These are phyloP conservation scores for Ogataea henricii DNA, from an alignment of 805 yeast species.

Conservation along the genomic window DNA sequence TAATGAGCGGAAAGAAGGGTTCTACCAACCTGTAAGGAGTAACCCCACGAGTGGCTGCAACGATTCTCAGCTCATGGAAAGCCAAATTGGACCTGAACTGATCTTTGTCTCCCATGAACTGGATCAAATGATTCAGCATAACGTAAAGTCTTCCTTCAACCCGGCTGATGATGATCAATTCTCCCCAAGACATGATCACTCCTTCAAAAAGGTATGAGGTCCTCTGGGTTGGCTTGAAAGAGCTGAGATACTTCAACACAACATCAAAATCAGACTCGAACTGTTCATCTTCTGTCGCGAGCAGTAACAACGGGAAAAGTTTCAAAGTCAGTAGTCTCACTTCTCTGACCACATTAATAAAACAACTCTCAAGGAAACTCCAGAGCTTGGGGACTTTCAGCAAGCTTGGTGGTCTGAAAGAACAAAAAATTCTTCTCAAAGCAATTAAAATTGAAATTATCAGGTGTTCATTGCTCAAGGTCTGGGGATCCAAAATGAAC, in stretches of 20 bases:
- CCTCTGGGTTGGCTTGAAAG: conserved; percentile 40
- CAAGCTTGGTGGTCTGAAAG: conserved; percentile 51
- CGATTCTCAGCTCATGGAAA: conserved; percentile 57
- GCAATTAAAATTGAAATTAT: conserved; percentile 47
- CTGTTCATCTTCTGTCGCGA: conserved; percentile 41
- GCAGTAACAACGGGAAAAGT: conserved; percentile 54
- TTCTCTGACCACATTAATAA: conserved; percentile 51
- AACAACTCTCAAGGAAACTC: conserved; percentile 42
- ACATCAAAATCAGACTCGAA: conserved; percentile 46
- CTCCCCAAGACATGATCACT: conserved; percentile 61
- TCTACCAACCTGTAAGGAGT: conserved; percentile 80
- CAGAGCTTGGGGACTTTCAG: conserved; percentile 35
- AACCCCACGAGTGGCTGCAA: conserved; percentile 55
- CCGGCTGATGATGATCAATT: conserved; percentile 57
- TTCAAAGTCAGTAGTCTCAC: conserved; percentile 55
- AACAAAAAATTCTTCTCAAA: conserved; percentile 50
- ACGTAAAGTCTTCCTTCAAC: conserved; percentile 68
- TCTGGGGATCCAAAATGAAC: conserved; percentile 26
- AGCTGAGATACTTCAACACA: conserved; percentile 45
- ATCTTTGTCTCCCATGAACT: conserved; percentile 63
- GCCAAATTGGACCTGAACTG: conserved; percentile 70
- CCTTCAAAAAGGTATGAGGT: conserved; percentile 55
- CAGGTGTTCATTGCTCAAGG: conserved; percentile 25
- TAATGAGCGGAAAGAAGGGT: conserved; percentile 75
- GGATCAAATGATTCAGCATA: conserved; percentile 63